phyloP scores from a whole-genome alignment of 768 basidiomycete genomes.

The Leccinum aurantiacum region DNA sequence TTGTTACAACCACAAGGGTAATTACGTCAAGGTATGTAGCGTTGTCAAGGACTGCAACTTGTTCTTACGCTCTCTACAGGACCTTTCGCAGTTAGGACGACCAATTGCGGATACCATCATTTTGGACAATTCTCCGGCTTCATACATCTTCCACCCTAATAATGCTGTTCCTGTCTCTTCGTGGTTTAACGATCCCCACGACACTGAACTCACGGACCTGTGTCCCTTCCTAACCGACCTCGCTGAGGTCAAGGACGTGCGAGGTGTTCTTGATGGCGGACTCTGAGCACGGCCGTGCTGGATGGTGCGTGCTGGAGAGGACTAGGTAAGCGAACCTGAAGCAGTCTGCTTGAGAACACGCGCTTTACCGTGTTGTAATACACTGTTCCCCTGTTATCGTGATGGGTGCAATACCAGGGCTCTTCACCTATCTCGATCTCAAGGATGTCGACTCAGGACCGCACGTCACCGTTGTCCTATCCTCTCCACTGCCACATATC shows the following conservation, averaged over 20 bases:
- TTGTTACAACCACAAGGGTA: constrained; percentile 98
- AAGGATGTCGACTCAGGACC: constrained; percentile 8
- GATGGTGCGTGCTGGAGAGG: constrained; percentile 24
- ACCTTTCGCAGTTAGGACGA: constrained; percentile 94
- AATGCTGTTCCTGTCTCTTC: constrained; percentile 99
- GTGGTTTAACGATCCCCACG: constrained; percentile 99
- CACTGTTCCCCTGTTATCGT: constrained; percentile 29
- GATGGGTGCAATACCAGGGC: constrained; percentile 32
- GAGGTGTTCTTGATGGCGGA: constrained; percentile 87
- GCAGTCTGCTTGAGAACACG: constrained; percentile 23
- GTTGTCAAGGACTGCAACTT: neutral
- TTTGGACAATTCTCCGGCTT: constrained; percentile 98
- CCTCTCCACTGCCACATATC: constrained; percentile 6
- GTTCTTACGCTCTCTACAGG: constrained; percentile 48
- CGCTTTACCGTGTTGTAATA: constrained; percentile 31
- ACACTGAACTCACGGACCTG: constrained; percentile 94
- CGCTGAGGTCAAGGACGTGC: constrained; percentile 79
- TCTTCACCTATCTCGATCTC: constrained; percentile 19
- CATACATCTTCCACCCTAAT: constrained; percentile 98
- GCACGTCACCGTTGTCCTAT: neutral
- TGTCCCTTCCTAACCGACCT: constrained; percentile 94
- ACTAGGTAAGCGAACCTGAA: constrained; percentile 12
- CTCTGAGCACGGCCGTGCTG: constrained; percentile 43
- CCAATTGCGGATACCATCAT: constrained; percentile 94
- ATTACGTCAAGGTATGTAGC: constrained; percentile 89